Percentiles rank a stretch among this genome's conserved stretches.
Evolutionary conservation across 371 early-diverging fungal genomes (phyloP).

Genomic region (Batrachochytrium dendrobatidis): DNA sequence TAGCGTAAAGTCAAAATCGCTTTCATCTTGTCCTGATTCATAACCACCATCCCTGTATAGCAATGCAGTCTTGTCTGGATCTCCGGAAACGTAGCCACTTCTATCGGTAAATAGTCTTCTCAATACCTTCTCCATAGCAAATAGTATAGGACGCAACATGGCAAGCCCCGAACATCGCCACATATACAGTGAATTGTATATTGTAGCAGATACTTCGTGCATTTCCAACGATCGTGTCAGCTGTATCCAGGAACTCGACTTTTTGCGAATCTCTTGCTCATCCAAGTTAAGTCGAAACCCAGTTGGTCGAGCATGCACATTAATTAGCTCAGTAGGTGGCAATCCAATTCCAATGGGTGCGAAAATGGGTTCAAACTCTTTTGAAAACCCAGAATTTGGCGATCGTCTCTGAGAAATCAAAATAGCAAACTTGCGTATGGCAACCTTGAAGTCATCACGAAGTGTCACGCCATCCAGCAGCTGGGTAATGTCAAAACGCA

Average conservation of each 20-base stretch:
- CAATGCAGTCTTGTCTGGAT: too few relatives aligned
- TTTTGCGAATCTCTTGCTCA: neutral
- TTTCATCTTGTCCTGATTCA: neutral
- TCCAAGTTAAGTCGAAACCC: neutral
- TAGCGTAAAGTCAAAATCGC: too few relatives aligned
- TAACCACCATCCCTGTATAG: too few relatives aligned
- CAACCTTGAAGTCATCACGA: neutral
- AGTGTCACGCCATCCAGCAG: neutral
- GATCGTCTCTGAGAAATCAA: neutral
- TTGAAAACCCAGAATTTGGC: neutral
- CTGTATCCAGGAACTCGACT: neutral
- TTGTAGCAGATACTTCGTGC: neutral
- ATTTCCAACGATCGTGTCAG: neutral
- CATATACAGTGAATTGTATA: neutral
- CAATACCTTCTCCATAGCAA: neutral
- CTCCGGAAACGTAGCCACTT: too few relatives aligned
- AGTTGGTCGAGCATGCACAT: neutral
- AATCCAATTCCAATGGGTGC: neutral
- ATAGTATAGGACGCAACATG: neutral
- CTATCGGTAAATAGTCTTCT: neutral
- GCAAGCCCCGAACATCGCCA: neutral
- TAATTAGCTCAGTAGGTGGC: neutral
- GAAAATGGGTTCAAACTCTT: slow-evolving; percentile 1
- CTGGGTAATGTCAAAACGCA: neutral
- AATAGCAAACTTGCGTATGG: neutral